Evolutionary conservation across 495 filamentous ascomycete species (phyloP), one percentile per base, ranked within the genome.

Genomic region (Trichocladium antarcticum): DNA sequence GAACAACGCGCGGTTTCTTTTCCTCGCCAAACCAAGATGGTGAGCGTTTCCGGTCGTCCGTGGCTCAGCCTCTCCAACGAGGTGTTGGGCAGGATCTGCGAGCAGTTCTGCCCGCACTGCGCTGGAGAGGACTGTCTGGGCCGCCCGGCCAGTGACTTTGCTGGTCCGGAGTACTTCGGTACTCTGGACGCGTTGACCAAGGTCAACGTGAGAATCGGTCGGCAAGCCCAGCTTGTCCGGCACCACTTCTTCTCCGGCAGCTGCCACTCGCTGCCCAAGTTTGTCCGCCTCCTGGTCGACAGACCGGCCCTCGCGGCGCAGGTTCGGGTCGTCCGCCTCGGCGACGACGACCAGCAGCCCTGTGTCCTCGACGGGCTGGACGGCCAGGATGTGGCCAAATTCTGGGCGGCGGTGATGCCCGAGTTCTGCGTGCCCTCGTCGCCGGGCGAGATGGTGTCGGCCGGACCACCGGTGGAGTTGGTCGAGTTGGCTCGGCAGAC

Each of bases 21-120:
- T 31, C 6, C 5, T 17, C 14, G 9, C 12, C 2, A 8, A n/a
- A 8, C 16, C 16, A 15, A 2, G 38, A 41, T 27, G 38, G 20
- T 3, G 10, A 19, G 29, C 14, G 31, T 36, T 19, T 17, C 24
- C 31, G 10, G 31, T 11, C 4, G 31, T 10, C 10, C 31, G 31
- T 32, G 31, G 9, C 31, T 32, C 31, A 10, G 15, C 5, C 31
- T 45, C 29, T 19, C 29, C 17, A 31, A 34, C 17, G 16, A 15
- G 17, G 42, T 45, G 29, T 16, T 45, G 42, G 31, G 11, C 27
- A 31, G 20, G 14, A 36, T 45, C 31, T 36, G 42, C 20, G 12
- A 19, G 29, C 42, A 44, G 29, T 45, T 45, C 31, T 45, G 42
- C 42, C 42, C 42, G 10, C 42, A 45, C 31, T 45, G 29, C 42